Percentiles rank a stretch among this genome's conserved stretches.
These are phyloP conservation scores for Russula brevipes DNA, from an alignment of 768 basidiomycete species.

Conservation along the genomic window DNA sequence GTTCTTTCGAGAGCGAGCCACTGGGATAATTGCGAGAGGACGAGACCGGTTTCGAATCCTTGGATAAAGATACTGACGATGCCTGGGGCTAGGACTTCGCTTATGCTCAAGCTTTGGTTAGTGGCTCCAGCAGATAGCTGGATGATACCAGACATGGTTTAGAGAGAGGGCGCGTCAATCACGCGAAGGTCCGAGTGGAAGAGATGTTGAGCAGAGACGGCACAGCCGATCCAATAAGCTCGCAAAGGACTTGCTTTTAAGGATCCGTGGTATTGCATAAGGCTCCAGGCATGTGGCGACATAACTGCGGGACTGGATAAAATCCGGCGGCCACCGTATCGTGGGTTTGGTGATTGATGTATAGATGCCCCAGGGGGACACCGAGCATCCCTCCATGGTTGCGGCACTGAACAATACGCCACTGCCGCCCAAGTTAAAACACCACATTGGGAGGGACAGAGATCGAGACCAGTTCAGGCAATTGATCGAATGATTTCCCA, in stretches of 20 bases:
- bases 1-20: conserved; percentile 7
- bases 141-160: neutral
- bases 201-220: neutral
- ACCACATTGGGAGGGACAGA: neutral
- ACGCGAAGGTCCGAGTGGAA: neutral
- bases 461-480: neutral
- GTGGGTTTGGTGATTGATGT: too few relatives aligned
- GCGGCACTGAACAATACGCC: neutral
- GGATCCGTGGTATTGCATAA: neutral
- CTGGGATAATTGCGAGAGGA: conserved; percentile 13
- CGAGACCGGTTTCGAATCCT: conserved; percentile 15
- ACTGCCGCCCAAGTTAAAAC: neutral
- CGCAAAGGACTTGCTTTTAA: neutral
- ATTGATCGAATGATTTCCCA: neutral
- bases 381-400: neutral
- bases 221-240: neutral
- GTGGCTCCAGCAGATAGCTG: neutral
- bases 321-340: neutral
- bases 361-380: neutral
- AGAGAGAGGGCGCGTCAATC: neutral
- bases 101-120: neutral
- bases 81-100: conserved; percentile 4
- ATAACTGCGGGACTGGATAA: neutral
- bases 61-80: conserved; percentile 17
- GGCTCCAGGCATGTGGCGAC: neutral